Conservation (phyloP, 192 early-diverging fungal species). For the Mortierella claussenii region DNA sequence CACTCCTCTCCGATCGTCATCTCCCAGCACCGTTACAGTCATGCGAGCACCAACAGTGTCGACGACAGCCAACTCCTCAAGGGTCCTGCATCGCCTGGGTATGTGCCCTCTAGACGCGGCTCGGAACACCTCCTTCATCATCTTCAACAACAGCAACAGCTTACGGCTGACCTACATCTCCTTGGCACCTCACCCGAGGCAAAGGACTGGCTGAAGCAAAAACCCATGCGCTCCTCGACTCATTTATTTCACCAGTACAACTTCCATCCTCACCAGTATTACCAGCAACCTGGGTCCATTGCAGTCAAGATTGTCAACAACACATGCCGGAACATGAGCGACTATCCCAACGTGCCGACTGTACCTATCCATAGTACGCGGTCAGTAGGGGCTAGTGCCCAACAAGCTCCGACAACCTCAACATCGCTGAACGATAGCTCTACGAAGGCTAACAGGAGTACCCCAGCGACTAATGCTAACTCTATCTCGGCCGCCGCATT, state of each 20-base stretch:
- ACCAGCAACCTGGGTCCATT: slow-evolving; percentile 35
- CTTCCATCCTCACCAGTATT: slow-evolving; percentile 45
- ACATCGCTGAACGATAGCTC: slow-evolving; percentile 3
- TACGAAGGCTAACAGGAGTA: slow-evolving; percentile 5
- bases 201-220: slow-evolving; percentile 49
- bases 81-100: slow-evolving; percentile 7
- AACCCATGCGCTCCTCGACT: slow-evolving; percentile 35
- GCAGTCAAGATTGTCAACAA: slow-evolving; percentile 44
- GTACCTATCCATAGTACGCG: slow-evolving; percentile 13
- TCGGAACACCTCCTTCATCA: slow-evolving; percentile 26
- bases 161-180: slow-evolving; percentile 17
- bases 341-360: slow-evolving; percentile 27
- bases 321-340: slow-evolving; percentile 47
- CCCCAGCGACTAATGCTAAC: background rate
- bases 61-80: slow-evolving; percentile 11
- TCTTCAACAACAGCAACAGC: slow-evolving; percentile 30
- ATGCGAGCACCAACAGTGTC: slow-evolving; percentile 19
- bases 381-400: slow-evolving; percentile 1
- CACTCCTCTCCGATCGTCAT: slow-evolving; percentile 38
- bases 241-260: slow-evolving; percentile 53
- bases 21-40: slow-evolving; percentile 16
- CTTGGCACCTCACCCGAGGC: slow-evolving; percentile 46
- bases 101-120: slow-evolving; percentile 29
- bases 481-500: background rate
- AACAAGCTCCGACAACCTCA: background rate